A percentile compares a stretch with the other conserved stretches of the same genome.
Evolutionary conservation across 768 basidiomycete genomes (phyloP).

Genomic region (Termitomyces titanicus): DNA sequence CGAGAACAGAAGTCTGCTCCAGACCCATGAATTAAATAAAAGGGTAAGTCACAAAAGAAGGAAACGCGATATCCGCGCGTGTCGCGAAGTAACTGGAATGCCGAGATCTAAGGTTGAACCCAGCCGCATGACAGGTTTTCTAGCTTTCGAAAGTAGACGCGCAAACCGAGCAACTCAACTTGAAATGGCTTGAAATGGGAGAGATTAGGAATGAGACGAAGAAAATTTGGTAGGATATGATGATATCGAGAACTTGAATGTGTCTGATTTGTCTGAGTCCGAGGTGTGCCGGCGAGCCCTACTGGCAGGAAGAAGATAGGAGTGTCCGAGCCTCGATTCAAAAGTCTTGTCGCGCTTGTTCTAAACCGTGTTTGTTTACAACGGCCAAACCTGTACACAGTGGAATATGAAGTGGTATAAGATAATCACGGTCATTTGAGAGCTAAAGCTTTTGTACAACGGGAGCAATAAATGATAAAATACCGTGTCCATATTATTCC

Average conservation of each 20-base stretch:
- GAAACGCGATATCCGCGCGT: not conserved
- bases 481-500: constrained; percentile 20
- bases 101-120: not conserved
- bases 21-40: not conserved
- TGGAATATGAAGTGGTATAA: constrained; percentile 26
- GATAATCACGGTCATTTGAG: constrained; percentile 26
- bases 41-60: not conserved
- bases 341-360: not conserved
- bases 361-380: not conserved
- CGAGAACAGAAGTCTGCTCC: not conserved
- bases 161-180: not conserved
- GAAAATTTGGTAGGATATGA: not conserved
- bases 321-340: not conserved
- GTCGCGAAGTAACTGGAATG: not conserved
- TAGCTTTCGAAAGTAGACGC: not conserved
- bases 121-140: not conserved
- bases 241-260: not conserved
- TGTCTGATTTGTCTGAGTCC: not conserved
- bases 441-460: constrained; percentile 36
- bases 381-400: not conserved
- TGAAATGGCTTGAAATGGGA: too few relatives aligned
- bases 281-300: not conserved
- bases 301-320: not conserved
- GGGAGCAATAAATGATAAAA: constrained; percentile 24
- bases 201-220: not conserved